Percentiles rank a stretch among this genome's conserved stretches.
Conservation (phyloP, 768 basidiomycete species). For the Phlebiopsis gigantea region DNA sequence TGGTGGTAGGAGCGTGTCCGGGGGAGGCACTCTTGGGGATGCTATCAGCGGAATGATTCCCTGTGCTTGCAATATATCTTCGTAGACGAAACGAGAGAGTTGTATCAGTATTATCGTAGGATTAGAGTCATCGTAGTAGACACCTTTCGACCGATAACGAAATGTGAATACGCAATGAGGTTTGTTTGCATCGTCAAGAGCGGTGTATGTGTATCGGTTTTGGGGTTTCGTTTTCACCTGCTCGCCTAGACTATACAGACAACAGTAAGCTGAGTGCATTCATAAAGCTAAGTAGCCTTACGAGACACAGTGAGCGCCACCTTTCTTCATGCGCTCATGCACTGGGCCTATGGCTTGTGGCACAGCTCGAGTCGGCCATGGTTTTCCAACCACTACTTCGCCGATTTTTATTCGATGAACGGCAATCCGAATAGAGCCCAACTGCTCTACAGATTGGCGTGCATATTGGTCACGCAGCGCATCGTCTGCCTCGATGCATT, state of each 20-base stretch:
- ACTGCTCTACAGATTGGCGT: neutral
- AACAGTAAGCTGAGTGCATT: too few species aligned
- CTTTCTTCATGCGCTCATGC: neutral
- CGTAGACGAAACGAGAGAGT: neutral
- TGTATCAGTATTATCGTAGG: neutral
- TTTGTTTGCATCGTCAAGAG: too few species aligned
- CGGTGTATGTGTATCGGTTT: too few species aligned
- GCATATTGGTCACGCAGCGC: neutral
- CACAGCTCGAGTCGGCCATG: neutral
- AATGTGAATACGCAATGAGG: too few species aligned
- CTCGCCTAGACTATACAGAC: too few species aligned
- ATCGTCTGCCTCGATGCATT: neutral
- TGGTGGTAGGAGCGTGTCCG: too few species aligned
- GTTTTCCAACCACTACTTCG: neutral
- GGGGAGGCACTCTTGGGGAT: neutral
- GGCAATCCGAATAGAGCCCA: neutral
- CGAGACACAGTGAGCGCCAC: neutral
- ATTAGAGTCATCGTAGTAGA: too few species aligned
- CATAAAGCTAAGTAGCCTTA: neutral
- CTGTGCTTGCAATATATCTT: slow-evolving; percentile 15
- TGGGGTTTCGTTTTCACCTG: too few species aligned
- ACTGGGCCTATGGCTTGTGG: neutral
- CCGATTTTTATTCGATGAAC: neutral
- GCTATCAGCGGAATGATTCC: slow-evolving; percentile 2
- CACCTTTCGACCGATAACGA: too few species aligned